Base-by-base conservation (phyloP, 768 basidiomycete genomes). In the Lactarius quietus region DNA sequence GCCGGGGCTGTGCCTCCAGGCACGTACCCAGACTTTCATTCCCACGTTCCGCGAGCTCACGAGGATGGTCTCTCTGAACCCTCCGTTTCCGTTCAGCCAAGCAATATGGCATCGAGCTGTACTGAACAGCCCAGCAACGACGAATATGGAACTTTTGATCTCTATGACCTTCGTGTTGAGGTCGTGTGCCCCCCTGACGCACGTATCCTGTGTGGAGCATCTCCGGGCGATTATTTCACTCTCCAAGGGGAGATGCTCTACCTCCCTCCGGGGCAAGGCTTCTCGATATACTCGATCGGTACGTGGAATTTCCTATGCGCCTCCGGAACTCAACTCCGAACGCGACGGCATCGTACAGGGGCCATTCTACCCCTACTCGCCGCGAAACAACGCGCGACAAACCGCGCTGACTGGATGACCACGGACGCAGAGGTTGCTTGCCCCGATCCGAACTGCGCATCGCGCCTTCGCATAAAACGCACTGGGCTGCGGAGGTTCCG, bases 261-360 rank as follows among this genome's bases (percentile, higher is more conserved):
- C 69, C 78, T 89, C 1, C 87, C 87, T 5, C 80, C 82, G 0
- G 81, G 78, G 0, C 87, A 88, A 70, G 87, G 86, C 2, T 80
- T 89, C 69, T 88, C 87, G 1, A 86, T 89, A 57, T 89, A 88
- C 70, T 88, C 87, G 0, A 75, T 88, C 10, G 77, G 87, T 86
- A 65, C 6, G 75, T 67, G 10, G 26, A 43, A 17, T 26, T 31
- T 31, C 31, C 31, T 31, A 38, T 45, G 36, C 55, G n/a, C 33
- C 18, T 29, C 5, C 29, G 45, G 60, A 51, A 38, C 64, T 33
- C 54, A 29, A 6, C 2, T 31, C 18, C 20, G 33, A 20, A 33
- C 5, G 41, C 17, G 39, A 29, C 26, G n/a, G 57, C 38, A 33
- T 6, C 53, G 12, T 54, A 10, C 63, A 88, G 88, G 79, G 29